Evolutionary conservation across 306 rosid species (phyloP), one percentile per base, ranked within the genome.

Genomic region (Biancaea sappan): DNA sequence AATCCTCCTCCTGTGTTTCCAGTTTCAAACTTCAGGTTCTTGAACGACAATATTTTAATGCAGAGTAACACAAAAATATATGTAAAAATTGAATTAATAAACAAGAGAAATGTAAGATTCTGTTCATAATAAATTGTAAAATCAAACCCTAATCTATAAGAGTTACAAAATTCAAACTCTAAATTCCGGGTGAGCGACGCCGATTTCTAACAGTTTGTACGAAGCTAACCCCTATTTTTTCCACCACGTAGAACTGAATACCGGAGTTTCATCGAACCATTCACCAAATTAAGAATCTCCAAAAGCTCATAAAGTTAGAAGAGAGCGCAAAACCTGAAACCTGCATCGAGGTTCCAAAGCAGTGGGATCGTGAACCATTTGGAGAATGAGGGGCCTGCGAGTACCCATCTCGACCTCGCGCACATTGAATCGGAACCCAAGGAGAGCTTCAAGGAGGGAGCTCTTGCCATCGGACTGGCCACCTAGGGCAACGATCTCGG

Each of bases 391-490:
- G 5, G 99, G 97, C 25, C 98, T 82, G 14, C 98, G 97, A 7
- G 97, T 94, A 1, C 98, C 97, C 95, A 94, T 94, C 81, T 94
- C 98, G 29, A 94, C 98, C 75, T 94, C 96, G 8, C 97, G 97
- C 47, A 91, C 91, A 68, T 94, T 94, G 90, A 94, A 94, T 0
- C 97, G 93, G 75, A 94, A 94, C 1, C 97, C 97, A 2, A 91
- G 87, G 13, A 94, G 88, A 0, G 97, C 98, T 73, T 94, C 97
- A 0, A 94, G 81, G 73, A 94, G 96, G 2, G 98, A 94, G 77
- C 96, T 88, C 77, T 94, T 94, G 4, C 97, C 97, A 60, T 94
- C 97, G 1, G 98, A 91, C 14, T 94, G 97, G 9, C 98, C 98
- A 0, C 97, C 98, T 1, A 94, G 75, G 8, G 96, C 96, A 0